A percentile compares a stretch with the other conserved stretches of the same genome.
Evolutionary conservation across 495 filamentous ascomycete species (phyloP).

Genomic region (Schizothecium vesticola): DNA sequence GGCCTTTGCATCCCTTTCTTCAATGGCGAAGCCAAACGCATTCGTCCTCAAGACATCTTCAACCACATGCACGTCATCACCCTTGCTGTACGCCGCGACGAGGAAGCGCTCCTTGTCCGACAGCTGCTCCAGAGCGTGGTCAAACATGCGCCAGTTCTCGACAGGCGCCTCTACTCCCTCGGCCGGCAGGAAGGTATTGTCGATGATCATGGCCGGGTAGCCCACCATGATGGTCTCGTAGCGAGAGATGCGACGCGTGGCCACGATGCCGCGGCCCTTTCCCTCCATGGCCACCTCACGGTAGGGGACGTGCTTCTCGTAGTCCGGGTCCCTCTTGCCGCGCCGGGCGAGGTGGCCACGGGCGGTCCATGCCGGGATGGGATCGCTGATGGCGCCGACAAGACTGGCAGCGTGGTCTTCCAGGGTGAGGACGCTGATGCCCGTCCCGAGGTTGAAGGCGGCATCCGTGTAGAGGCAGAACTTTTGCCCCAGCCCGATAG

Average conservation of each 20-base stretch:
- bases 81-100: slow-evolving; percentile 63
- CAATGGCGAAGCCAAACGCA: slow-evolving; percentile 26
- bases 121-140: slow-evolving; percentile 23
- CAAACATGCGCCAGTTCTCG: slow-evolving; percentile 20
- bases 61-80: slow-evolving; percentile 24
- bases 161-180: slow-evolving; percentile 14
- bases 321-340: background rate
- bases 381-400: slow-evolving; percentile 12
- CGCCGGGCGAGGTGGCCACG: background rate
- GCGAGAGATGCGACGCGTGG: slow-evolving; percentile 24
- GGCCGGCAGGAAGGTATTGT: slow-evolving; percentile 24
- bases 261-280: slow-evolving; percentile 29
- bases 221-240: slow-evolving; percentile 28
- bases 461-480: slow-evolving; percentile 30
- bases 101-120: slow-evolving; percentile 22
- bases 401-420: slow-evolving; percentile 27
- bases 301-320: slow-evolving; percentile 17
- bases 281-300: slow-evolving; percentile 19
- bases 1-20: slow-evolving; percentile 24
- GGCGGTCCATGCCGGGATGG: slow-evolving; percentile 13
- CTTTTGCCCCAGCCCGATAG: slow-evolving; percentile 11
- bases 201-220: slow-evolving; percentile 25
- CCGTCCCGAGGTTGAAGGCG: slow-evolving; percentile 23
- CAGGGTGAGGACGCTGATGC: slow-evolving; percentile 23
- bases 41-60: slow-evolving; percentile 34